phyloP scores from a whole-genome alignment of 176 grass and related monocot species.

The Alopecurus myosuroides region DNA sequence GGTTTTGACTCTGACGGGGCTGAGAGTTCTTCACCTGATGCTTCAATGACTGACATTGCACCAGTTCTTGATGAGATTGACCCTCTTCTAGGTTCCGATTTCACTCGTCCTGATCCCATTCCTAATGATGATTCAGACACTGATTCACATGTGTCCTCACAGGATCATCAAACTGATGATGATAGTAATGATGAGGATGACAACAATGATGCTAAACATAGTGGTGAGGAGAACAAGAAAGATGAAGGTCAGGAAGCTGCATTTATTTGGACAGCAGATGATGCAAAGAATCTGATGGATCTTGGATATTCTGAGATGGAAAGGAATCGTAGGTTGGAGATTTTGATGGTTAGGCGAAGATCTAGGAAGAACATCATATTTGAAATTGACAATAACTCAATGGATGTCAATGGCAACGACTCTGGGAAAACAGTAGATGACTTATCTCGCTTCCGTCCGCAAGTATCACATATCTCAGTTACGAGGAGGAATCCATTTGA shows the following conservation, averaged over 20 bases:
- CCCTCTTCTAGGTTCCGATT: conserved; percentile 53
- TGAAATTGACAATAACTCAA: conserved; percentile 49
- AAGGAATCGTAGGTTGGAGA: conserved; percentile 89
- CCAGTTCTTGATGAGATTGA: conserved; percentile 88
- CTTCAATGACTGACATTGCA: conserved; percentile 73
- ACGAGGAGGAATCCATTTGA: conserved; percentile 82
- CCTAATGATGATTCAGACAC: conserved; percentile 40
- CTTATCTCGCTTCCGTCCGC: conserved; percentile 43
- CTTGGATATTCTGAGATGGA: conserved; percentile 92
- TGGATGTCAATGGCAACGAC: conserved; percentile 32
- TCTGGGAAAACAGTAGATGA: conserved; percentile 37
- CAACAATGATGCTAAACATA: conserved; percentile 38
- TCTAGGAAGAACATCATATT: conserved; percentile 81
- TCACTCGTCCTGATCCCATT: conserved; percentile 28
- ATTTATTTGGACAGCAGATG: conserved; percentile 87
- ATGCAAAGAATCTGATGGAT: conserved; percentile 92
- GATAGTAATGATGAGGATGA: conserved; percentile 55
- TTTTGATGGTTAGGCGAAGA: conserved; percentile 75
- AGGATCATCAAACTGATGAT: conserved; percentile 53
- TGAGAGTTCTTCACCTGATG: conserved; percentile 74
- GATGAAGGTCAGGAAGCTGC: conserved; percentile 49
- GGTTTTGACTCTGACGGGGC: conserved; percentile 73
- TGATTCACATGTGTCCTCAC: conserved; percentile 50
- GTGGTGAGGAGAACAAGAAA: conserved; percentile 53
- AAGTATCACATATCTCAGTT: conserved; percentile 56